A percentile compares a stretch with the other conserved stretches of the same genome.
Evolutionary conservation across 2,329 filamentous ascomycete genomes (phyloP).

Genomic region (Alternaria viburni): DNA sequence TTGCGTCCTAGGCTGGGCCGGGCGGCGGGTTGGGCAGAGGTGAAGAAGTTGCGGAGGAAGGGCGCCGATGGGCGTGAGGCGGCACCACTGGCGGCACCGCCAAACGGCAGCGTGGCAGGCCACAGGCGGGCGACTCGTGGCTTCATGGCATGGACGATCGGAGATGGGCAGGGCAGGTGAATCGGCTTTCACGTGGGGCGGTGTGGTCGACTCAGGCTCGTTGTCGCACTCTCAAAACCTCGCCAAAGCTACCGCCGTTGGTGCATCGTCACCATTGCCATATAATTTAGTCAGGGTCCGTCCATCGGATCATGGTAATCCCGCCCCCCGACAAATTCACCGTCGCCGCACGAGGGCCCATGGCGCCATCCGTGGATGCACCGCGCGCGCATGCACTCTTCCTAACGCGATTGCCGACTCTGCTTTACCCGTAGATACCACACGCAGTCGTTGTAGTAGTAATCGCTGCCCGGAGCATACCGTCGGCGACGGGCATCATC

Average conservation of each 20-base stretch:
- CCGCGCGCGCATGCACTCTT: not conserved
- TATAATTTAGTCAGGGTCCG: slow-evolving; percentile 9
- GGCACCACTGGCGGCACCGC: slow-evolving; percentile 17
- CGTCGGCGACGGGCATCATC: not conserved
- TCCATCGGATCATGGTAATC: slow-evolving; percentile 2
- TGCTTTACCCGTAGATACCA: not conserved
- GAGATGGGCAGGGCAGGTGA: slow-evolving; percentile 3
- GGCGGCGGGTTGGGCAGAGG: slow-evolving; percentile 21
- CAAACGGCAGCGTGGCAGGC: slow-evolving; percentile 33
- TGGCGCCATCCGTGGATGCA: not conserved
- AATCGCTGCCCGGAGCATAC: not conserved
- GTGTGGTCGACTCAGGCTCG: slow-evolving; percentile 7
- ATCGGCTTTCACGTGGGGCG: slow-evolving; percentile 18
- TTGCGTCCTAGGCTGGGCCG: slow-evolving; percentile 8
- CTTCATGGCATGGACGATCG: slow-evolving; percentile 29
- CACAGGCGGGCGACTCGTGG: slow-evolving; percentile 29
- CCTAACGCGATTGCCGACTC: not conserved
- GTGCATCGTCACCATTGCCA: slow-evolving; percentile 8
- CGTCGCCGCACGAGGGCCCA: not conserved
- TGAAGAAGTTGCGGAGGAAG: slow-evolving; percentile 38
- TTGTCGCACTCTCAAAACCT: slow-evolving; percentile 11
- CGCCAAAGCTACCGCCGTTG: slow-evolving; percentile 7
- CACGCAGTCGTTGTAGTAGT: not conserved
- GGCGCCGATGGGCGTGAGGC: slow-evolving; percentile 19
- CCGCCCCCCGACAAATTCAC: not conserved